These are phyloP conservation scores for Parastagonospora nodorum DNA, from an alignment of 2,329 filamentous ascomycete species.

Conservation along the genomic window DNA sequence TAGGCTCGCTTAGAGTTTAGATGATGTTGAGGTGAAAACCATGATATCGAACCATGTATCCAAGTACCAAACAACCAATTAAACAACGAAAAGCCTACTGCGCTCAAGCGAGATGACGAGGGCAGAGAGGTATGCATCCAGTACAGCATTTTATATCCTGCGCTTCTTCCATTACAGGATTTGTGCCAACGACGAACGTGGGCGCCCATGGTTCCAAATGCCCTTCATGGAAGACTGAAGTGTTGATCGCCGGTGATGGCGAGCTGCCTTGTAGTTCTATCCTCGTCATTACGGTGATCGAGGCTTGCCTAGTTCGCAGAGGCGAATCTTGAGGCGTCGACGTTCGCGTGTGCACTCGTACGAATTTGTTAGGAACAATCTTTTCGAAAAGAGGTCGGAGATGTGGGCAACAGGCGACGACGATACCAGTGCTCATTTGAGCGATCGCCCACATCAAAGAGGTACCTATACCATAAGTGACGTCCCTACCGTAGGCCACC, in stretches of 20 bases:
- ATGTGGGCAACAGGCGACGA: conserved; percentile 29
- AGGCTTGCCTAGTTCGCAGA: neutral
- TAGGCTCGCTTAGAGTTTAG: neutral
- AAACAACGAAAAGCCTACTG: neutral
- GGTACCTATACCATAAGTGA: conserved; percentile 20
- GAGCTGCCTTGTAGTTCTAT: conserved; percentile 18
- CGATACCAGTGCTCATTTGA: conserved; percentile 30
- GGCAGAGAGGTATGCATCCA: neutral
- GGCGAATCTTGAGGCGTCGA: neutral
- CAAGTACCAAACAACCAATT: too few relatives aligned
- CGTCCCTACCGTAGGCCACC: conserved; percentile 10
- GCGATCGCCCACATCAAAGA: conserved; percentile 25
- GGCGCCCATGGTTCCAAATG: conserved; percentile 13
- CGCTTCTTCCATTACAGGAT: neutral
- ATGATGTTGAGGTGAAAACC: neutral
- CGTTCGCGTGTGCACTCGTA: conserved; percentile 1
- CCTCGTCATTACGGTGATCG: conserved; percentile 25
- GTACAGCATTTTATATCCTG: neutral
- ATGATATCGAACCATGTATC: neutral
- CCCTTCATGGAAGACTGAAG: conserved; percentile 11
- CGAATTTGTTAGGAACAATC: conserved; percentile 15
- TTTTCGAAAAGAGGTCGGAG: conserved; percentile 31
- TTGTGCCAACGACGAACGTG: conserved; percentile 21
- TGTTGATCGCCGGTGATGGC: neutral
- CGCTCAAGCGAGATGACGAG: neutral